Evolutionary conservation across 1,139 yeast species (phyloP), one percentile per base, ranked within the genome.

Genomic region (Geotrichum europaeum): DNA sequence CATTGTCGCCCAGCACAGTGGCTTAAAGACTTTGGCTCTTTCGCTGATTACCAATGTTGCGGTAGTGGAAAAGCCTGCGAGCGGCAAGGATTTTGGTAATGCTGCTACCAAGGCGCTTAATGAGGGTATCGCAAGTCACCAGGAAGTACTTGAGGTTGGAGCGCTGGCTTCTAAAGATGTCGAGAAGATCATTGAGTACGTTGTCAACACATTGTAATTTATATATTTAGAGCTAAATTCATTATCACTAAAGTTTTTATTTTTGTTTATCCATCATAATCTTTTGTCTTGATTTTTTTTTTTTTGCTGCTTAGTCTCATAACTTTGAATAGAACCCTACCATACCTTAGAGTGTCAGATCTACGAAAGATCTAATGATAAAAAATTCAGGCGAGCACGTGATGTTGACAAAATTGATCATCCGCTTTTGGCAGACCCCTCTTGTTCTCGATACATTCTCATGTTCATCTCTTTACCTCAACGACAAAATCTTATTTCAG

Each of bases 21-120:
- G 91, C 0, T 74, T 95, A 76, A 80, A 79, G 65, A 96, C 90
- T 3, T 77, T 94, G 64, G 98, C 97, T 0, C 73, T 94, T 59
- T 87, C 96, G 63, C 80, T 94, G 65, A 87, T 94, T 64, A 94
- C 98, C 34, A 94, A 94, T 71, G 85, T 83, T 1, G 92, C 89
- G 49, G 89, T 91, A 10, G 81, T 82, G 25, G 87, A 81, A n/a
- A 81, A 81, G 62, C 94, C 96, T 12, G 86, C 91, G 6, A 82
- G 89, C 71, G 95, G 89, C 1, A 76, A 82, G 59, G 87, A 83
- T 40, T 78, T 77, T 45, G 57, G 49, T 15, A 62, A 66, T n/a
- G 74, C 68, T 15, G 20, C 7, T 10, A 45, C 52, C 13, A 64
- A 64, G 28, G 56, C 62, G 10, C 52, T 63, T 55, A 68, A 64